Evolutionary conservation across 164 flowering plant species (phyloP).

Genomic region (Chimonanthus praecox): DNA sequence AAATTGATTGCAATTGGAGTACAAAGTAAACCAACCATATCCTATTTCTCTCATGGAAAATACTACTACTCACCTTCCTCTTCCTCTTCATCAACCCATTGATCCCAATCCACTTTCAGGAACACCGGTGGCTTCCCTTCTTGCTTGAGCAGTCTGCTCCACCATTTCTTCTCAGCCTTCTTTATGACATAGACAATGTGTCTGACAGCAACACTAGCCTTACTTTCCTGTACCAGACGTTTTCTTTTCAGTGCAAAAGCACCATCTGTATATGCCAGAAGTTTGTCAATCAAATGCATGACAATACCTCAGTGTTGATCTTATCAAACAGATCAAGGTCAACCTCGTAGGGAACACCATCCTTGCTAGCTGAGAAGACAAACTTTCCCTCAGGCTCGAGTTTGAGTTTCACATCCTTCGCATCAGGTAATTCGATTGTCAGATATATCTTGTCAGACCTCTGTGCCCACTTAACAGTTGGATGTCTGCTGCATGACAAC

Average conservation of each 20-base stretch:
- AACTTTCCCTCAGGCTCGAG: conserved; percentile 72
- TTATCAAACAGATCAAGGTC: conserved; percentile 54
- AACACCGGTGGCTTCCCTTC: conserved; percentile 61
- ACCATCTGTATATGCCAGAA: neutral
- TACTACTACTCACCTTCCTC: conserved; percentile 29
- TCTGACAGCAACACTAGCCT: conserved; percentile 48
- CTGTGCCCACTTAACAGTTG: conserved; percentile 73
- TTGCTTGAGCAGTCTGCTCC: conserved; percentile 54
- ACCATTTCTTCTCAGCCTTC: conserved; percentile 73
- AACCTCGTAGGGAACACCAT: conserved; percentile 43
- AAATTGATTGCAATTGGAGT: neutral
- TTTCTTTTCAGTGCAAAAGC: neutral
- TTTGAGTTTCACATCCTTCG: conserved; percentile 60
- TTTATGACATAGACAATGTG: conserved; percentile 45
- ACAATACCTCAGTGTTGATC: conserved; percentile 52
- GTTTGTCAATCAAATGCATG: neutral
- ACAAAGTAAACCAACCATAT: no score
- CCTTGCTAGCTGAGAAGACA: conserved; percentile 53
- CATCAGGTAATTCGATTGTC: conserved; percentile 66
- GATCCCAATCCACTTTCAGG: conserved; percentile 73
- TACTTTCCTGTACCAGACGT: conserved; percentile 49
- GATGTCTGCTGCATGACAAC: conserved; percentile 51
- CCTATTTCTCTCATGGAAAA: neutral
- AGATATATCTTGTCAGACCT: conserved; percentile 48
- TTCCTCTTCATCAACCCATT: conserved; percentile 82